Evolutionary conservation across 2,329 filamentous ascomycete genomes (phyloP), one percentile per base, ranked within the genome.

Genomic region (Aspergillus japonicus): DNA sequence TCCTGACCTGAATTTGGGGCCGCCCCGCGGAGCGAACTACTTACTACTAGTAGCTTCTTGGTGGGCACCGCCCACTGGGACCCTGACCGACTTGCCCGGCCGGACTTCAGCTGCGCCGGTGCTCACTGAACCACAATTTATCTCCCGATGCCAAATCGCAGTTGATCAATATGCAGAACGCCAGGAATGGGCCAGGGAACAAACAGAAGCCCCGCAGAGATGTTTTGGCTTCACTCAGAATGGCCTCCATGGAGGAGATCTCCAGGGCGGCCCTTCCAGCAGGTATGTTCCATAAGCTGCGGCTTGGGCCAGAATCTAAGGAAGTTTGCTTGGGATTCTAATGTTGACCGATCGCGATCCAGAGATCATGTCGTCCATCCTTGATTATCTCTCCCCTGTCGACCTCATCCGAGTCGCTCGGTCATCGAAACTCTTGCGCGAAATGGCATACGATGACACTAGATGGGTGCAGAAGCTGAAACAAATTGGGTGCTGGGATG

Each of bases 361-460:
- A 91, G 94, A 98, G 79, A 91, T 98, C 66, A 86, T 98, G 68
- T 89, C 89, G 31, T 85, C 87, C 0, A 92, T 99, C 66, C 85
- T 99, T 71, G 92, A 97, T 73, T 92, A 96, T 78, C 86, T 98
- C 44, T 89, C 91, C 44, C 85, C 96, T 29, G 81, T 89, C 61
- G 94, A 97, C 75, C 88, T 96, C 69, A 85, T 98, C 73, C 87
- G 87, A 66, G 94, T 92, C 72, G 94, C 95, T 49, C 88, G 89
- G 64, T 88, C 90, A 24, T 96, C 92, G 60, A 89, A 86, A 71
- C 90, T 91, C 62, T 86, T 98, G 83, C 89, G 90, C 72, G 95
- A 99, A 78, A 99, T 99, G 93, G 93, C 97, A 3, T 99, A 98
- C 77, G 95, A 99, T 75, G 95, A 99, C 75, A 91, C 92, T 53